Evolutionary conservation across 2,329 filamentous ascomycete species (phyloP).

Genomic region (Botryotinia globosa): DNA sequence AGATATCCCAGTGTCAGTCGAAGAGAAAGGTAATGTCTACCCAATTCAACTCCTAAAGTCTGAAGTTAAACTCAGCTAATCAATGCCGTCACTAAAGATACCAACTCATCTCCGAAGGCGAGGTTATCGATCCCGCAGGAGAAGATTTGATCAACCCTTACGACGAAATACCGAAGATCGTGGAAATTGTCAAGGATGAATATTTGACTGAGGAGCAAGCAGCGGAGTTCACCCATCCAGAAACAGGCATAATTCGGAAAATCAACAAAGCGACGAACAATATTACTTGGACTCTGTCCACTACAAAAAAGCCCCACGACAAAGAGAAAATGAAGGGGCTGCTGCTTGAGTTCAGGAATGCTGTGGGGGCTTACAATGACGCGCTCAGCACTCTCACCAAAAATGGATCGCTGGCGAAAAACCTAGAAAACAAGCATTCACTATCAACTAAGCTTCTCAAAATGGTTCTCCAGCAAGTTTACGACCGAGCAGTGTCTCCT

Average conservation of each 20-base stretch:
- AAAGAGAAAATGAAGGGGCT: conserved; percentile 61
- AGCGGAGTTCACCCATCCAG: conserved; percentile 66
- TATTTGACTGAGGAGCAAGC: conserved; percentile 73
- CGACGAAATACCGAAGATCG: conserved; percentile 68
- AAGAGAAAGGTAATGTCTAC: conserved; percentile 59
- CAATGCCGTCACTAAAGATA: conserved; percentile 47
- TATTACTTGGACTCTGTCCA: conserved; percentile 1
- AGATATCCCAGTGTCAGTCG: conserved; percentile 78
- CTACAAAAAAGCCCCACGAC: conserved; percentile 46
- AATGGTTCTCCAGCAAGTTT: conserved; percentile 82
- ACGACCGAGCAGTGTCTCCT: conserved; percentile 88
- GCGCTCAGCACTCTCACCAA: conserved; percentile 62
- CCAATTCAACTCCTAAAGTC: background rate
- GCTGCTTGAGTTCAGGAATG: conserved; percentile 66
- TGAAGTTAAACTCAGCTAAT: background rate
- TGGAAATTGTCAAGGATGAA: conserved; percentile 67
- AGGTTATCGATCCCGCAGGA: conserved; percentile 74
- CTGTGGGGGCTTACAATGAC: conserved; percentile 75
- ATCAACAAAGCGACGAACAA: conserved; percentile 62
- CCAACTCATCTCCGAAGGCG: conserved; percentile 73
- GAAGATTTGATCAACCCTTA: conserved; percentile 77
- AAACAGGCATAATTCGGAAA: conserved; percentile 70
- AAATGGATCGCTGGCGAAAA: conserved; percentile 68
- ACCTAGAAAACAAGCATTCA: conserved; percentile 65
- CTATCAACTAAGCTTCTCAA: conserved; percentile 71